Conservation (phyloP, 2,329 filamentous ascomycete species). For the Fusarium decemcellulare region DNA sequence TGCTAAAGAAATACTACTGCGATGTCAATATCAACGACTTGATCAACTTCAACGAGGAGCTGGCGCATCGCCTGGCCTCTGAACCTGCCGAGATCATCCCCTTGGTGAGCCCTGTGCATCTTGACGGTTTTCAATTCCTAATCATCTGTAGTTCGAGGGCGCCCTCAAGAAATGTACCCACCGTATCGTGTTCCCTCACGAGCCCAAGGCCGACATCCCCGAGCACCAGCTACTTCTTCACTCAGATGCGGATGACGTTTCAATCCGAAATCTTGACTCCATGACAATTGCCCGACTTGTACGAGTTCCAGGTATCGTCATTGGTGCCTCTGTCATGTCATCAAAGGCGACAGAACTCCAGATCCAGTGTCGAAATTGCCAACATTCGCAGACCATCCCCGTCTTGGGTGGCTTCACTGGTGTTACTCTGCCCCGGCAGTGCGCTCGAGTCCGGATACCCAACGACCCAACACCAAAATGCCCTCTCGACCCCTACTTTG, state of each 20-base stretch:
- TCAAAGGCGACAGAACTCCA: constrained; percentile 92
- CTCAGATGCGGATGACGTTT: constrained; percentile 90
- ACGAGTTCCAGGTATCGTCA: constrained; percentile 96
- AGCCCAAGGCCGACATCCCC: constrained; percentile 77
- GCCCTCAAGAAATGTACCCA: constrained; percentile 94
- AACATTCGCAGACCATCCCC: constrained; percentile 77
- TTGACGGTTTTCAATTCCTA: background rate
- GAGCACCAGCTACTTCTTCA: constrained; percentile 96
- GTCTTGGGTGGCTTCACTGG: constrained; percentile 91
- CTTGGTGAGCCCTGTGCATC: constrained; percentile 70
- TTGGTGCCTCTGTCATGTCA: constrained; percentile 95
- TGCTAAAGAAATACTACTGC: constrained; percentile 95
- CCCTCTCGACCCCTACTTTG: constrained; percentile 94
- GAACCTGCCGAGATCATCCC: constrained; percentile 95
- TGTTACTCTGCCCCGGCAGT: constrained; percentile 85
- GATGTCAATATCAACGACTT: constrained; percentile 96
- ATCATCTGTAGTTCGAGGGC: constrained; percentile 80
- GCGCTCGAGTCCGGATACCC: constrained; percentile 73
- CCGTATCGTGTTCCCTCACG: constrained; percentile 89
- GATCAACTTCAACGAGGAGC: constrained; percentile 95
- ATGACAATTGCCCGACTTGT: constrained; percentile 95
- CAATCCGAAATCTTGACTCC: constrained; percentile 94
- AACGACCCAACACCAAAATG: constrained; percentile 82
- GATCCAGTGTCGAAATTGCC: constrained; percentile 91
- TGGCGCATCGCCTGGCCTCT: constrained; percentile 89